A percentile compares a stretch with the other conserved stretches of the same genome.
Conservation (phyloP, 2,329 filamentous ascomycete genomes). For the Fusarium cyanostomum region DNA sequence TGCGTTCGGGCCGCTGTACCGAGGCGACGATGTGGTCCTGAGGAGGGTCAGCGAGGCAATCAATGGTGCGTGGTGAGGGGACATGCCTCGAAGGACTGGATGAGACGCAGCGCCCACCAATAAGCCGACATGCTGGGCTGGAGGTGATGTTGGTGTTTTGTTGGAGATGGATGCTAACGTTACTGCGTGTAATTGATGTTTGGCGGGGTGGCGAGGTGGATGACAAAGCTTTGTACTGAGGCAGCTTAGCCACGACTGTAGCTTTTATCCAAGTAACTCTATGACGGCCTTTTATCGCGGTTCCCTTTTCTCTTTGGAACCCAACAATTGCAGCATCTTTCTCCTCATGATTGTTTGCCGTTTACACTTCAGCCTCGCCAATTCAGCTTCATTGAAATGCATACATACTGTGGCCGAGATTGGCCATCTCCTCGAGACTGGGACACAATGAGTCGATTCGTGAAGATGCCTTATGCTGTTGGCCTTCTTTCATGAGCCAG, state of each 20-base stretch:
- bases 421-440: too few relatives aligned
- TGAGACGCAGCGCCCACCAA: conserved; percentile 48
- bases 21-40: conserved; percentile 49
- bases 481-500: too few relatives aligned
- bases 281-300: too few relatives aligned
- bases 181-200: conserved; percentile 16
- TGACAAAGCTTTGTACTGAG: conserved; percentile 13
- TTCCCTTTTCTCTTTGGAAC: too few relatives aligned
- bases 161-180: background rate
- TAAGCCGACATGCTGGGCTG: conserved; percentile 45
- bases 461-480: too few relatives aligned
- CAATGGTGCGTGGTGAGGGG: accelerated
- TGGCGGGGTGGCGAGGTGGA: conserved; percentile 24
- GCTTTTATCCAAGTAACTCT: background rate
- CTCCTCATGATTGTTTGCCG: too few relatives aligned
- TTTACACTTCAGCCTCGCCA: too few relatives aligned
- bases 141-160: background rate
- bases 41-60: conserved; percentile 14
- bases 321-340: too few relatives aligned
- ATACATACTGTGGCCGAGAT: too few relatives aligned
- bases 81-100: conserved; percentile 49
- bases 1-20: conserved; percentile 31
- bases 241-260: too few relatives aligned
- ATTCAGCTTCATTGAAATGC: too few relatives aligned
- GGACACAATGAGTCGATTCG: too few relatives aligned